phyloP scores from a whole-genome alignment of 768 basidiomycete genomes.

The Boletales sp. region DNA sequence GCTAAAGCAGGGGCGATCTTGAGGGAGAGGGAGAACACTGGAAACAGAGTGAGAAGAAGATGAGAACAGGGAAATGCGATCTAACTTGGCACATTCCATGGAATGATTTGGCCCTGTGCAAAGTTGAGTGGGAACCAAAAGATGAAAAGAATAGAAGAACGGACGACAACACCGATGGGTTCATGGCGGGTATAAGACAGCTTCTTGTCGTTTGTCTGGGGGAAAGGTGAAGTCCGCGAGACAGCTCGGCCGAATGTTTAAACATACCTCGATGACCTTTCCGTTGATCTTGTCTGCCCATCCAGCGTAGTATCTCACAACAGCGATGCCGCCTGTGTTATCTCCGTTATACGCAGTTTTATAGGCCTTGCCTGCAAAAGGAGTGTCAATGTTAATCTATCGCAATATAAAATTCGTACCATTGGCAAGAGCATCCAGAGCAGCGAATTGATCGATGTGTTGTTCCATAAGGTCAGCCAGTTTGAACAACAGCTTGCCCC shows the following conservation, averaged over 20 bases:
- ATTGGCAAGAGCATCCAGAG: slow-evolving; percentile 71
- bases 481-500: slow-evolving; percentile 55
- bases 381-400: not conserved
- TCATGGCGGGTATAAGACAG: slow-evolving; percentile 16
- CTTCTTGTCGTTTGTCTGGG: slow-evolving; percentile 26
- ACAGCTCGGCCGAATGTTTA: not conserved
- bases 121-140: too few species aligned
- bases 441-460: slow-evolving; percentile 61
- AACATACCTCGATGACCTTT: slow-evolving; percentile 57
- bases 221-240: not conserved
- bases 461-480: slow-evolving; percentile 63
- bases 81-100: slow-evolving; percentile 61
- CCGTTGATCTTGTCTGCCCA: slow-evolving; percentile 87
- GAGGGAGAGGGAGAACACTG: slow-evolving; percentile 37
- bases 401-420: slow-evolving; percentile 30
- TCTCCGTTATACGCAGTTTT: slow-evolving; percentile 46
- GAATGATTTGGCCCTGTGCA: slow-evolving; percentile 47
- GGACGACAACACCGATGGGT: slow-evolving; percentile 23
- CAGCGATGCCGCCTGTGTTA: slow-evolving; percentile 29
- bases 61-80: not conserved
- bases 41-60: slow-evolving; percentile 50
- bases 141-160: too few species aligned
- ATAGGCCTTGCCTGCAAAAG: slow-evolving; percentile 51
- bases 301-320: slow-evolving; percentile 79
- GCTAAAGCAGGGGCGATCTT: slow-evolving; percentile 77